Percentiles rank a stretch among this genome's conserved stretches.
phyloP scores from a whole-genome alignment of 352 stramenopile species.

The Thalassiosira exigua region DNA sequence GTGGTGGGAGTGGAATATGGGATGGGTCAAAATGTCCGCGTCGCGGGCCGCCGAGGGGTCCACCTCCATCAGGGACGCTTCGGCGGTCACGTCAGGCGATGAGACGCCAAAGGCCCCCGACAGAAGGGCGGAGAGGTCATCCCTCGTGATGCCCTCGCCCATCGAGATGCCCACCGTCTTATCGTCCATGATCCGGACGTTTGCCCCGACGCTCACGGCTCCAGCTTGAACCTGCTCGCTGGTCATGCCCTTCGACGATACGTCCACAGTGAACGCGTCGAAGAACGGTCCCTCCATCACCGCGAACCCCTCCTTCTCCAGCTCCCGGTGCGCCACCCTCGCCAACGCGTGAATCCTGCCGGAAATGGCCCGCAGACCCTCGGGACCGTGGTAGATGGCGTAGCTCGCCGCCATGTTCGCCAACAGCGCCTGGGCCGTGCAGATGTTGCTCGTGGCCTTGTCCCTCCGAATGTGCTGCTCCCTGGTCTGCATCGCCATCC shows the following conservation, averaged over 20 bases:
- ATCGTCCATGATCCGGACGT: conserved; percentile 84
- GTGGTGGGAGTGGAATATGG: conserved; percentile 97
- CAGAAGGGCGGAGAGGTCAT: conserved; percentile 91
- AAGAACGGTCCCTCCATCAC: conserved; percentile 91
- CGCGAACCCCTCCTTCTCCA: conserved; percentile 87
- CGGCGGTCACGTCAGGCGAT: conserved; percentile 78
- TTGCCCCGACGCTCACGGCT: conserved; percentile 71
- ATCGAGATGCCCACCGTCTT: conserved; percentile 94
- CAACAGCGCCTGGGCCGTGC: conserved; percentile 97
- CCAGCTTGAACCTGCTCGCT: conserved; percentile 86
- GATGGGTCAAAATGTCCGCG: conserved; percentile 91
- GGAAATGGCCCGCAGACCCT: conserved; percentile 94
- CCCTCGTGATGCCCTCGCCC: conserved; percentile 93
- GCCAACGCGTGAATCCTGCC: conserved; percentile 92
- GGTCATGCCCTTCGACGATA: conserved; percentile 87
- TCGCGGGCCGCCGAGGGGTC: conserved; percentile 67
- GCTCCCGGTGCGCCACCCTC: conserved; percentile 87
- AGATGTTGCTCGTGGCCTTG: conserved; percentile 99
- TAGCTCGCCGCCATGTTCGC: conserved; percentile 99
- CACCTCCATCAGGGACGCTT: conserved; percentile 74
- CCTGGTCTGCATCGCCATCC: conserved; percentile 99
- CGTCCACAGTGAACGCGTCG: conserved; percentile 94
- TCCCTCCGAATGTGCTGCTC: conserved; percentile 98
- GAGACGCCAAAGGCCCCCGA: conserved; percentile 78
- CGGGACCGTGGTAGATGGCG: conserved; percentile 98